These are phyloP conservation scores for Aspergillus ustus DNA, from an alignment of 2,329 filamentous ascomycete species.

Conservation along the genomic window DNA sequence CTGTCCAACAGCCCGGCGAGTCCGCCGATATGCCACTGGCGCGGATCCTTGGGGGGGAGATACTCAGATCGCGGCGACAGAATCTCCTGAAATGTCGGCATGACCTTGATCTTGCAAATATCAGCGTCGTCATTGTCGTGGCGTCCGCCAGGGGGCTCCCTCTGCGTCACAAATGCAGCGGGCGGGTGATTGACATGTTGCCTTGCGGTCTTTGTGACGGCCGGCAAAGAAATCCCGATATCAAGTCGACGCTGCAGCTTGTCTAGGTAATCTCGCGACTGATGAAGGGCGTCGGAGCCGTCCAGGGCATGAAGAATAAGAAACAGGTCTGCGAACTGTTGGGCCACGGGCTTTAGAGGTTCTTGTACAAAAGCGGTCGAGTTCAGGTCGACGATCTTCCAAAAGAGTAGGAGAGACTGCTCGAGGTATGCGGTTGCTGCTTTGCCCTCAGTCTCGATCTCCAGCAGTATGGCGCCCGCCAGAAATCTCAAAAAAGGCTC, in stretches of 20 bases:
- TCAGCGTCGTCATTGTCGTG: constrained; percentile 45
- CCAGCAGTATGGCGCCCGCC: constrained; percentile 24
- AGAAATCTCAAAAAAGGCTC: constrained; percentile 40
- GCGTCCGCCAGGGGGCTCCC: constrained; percentile 32
- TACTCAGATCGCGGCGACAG: constrained; percentile 33
- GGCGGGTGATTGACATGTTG: background rate
- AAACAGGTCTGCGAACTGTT: constrained; percentile 24
- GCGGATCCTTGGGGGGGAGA: constrained; percentile 37
- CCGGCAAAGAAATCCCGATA: constrained; percentile 22
- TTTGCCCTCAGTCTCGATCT: background rate
- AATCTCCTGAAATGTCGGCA: constrained; percentile 45
- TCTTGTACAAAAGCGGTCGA: constrained; percentile 41
- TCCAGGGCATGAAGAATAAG: constrained; percentile 16
- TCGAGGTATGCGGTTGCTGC: constrained; percentile 24
- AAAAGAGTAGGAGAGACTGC: constrained; percentile 30
- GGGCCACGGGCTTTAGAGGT: constrained; percentile 23
- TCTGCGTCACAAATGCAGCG: constrained; percentile 19
- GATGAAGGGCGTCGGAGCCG: constrained; percentile 14
- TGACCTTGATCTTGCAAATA: constrained; percentile 39
- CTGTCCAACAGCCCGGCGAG: constrained; percentile 37
- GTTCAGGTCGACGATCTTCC: constrained; percentile 42
- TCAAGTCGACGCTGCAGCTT: constrained; percentile 27
- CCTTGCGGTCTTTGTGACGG: background rate
- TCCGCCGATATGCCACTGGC: constrained; percentile 33
- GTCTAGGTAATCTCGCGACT: constrained; percentile 24